These are phyloP conservation scores for Pestalotiopsis sp. DNA, from an alignment of 2,329 filamentous ascomycete genomes.

Conservation along the genomic window DNA sequence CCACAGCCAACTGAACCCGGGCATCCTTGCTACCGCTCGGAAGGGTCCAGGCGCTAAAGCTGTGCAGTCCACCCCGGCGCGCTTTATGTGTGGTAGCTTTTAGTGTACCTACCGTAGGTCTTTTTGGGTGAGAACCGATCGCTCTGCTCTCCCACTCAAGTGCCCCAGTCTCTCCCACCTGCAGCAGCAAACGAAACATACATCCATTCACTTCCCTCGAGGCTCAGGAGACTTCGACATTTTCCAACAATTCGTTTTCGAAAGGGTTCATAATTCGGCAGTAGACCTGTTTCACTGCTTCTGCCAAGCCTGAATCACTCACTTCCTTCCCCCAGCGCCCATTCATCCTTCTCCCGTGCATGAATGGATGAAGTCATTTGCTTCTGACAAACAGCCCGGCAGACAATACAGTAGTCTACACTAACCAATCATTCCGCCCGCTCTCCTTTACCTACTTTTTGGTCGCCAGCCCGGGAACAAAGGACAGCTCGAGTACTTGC, in stretches of 20 bases:
- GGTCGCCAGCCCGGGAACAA: neutral
- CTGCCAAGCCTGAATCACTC: neutral
- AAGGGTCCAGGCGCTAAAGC: conserved; percentile 11
- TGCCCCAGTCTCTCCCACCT: neutral
- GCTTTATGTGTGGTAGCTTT: too few relatives aligned
- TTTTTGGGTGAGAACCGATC: neutral
- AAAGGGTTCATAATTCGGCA: neutral
- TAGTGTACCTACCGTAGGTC: neutral
- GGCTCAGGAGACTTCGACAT: neutral
- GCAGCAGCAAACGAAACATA: neutral
- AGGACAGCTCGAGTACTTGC: conserved; percentile 1
- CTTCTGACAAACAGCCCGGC: neutral
- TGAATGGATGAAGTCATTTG: conserved; percentile 9
- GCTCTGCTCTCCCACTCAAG: neutral
- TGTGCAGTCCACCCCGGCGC: neutral
- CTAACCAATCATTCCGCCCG: neutral
- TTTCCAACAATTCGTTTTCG: neutral
- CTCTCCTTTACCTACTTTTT: neutral
- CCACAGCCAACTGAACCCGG: neutral
- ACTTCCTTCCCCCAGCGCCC: neutral
- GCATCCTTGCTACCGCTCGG: conserved; percentile 8
- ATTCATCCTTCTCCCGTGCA: neutral
- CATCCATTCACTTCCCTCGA: neutral
- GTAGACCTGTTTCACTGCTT: neutral
- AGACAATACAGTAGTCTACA: neutral